These are phyloP conservation scores for Amanita pallidorosea DNA, from an alignment of 768 basidiomycete species.

Conservation along the genomic window DNA sequence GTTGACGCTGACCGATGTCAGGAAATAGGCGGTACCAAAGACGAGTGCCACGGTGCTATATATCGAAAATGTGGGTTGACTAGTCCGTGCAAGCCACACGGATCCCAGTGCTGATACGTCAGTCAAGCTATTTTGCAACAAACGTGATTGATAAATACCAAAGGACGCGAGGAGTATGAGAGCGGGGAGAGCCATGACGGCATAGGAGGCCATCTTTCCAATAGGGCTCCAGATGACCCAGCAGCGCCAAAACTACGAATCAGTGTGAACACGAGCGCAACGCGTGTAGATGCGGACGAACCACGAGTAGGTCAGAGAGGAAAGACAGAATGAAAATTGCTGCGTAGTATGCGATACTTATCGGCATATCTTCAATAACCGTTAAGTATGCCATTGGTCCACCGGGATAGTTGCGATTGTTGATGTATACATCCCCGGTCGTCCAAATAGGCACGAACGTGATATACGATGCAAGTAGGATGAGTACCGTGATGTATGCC, in stretches of 20 bases:
- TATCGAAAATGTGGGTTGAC: constrained; percentile 17
- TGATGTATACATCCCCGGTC: constrained; percentile 29
- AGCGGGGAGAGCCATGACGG: constrained; percentile 18
- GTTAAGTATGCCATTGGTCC: constrained; percentile 37
- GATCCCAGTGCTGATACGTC: neutral
- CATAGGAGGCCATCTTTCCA: constrained; percentile 14
- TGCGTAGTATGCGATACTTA: constrained; percentile 29
- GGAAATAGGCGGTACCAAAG: constrained; percentile 19
- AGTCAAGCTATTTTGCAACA: neutral
- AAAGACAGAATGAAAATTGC: constrained; percentile 32
- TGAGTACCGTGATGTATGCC: constrained; percentile 25
- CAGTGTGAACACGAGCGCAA: constrained; percentile 22
- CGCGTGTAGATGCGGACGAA: constrained; percentile 11
- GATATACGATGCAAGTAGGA: constrained; percentile 28
- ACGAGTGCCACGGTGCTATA: constrained; percentile 14
- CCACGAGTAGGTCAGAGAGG: constrained; percentile 26
- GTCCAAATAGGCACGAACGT: constrained; percentile 27
- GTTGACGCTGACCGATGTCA: constrained; percentile 20
- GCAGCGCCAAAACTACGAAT: constrained; percentile 14
- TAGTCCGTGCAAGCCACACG: neutral
- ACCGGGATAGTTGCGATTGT: constrained; percentile 29
- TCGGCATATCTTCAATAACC: constrained; percentile 25
- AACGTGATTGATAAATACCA: constrained; percentile 3
- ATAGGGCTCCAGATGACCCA: constrained; percentile 21
- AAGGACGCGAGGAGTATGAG: constrained; percentile 21